A percentile compares a stretch with the other conserved stretches of the same genome.
These are phyloP conservation scores for Aurantiochytrium sp. DNA, from an alignment of 108 stramenopile species.

Conservation along the genomic window DNA sequence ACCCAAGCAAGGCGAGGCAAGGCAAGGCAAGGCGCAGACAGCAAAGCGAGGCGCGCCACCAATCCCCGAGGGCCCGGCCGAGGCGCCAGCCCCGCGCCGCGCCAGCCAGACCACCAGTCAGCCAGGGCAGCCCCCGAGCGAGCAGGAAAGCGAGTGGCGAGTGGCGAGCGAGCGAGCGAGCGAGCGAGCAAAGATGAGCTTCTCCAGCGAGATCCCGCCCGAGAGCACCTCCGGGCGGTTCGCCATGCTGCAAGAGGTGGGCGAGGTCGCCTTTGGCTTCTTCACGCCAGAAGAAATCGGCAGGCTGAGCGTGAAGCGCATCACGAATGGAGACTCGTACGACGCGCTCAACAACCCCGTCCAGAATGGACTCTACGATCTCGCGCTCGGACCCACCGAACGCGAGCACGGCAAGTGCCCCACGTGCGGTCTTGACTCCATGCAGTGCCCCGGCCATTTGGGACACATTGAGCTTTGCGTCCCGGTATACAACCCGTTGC, in stretches of 20 bases:
- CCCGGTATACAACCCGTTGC: conserved; percentile 84
- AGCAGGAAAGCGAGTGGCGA: too few relatives aligned
- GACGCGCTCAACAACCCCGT: conserved; percentile 71
- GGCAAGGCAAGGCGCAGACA: too few relatives aligned
- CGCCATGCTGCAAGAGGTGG: conserved; percentile 39
- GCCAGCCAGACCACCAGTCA: too few relatives aligned
- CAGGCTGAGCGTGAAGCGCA: conserved; percentile 69
- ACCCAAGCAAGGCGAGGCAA: too few relatives aligned
- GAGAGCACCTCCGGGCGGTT: not conserved
- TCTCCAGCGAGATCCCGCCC: conserved; percentile 11
- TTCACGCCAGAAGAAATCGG: conserved; percentile 63
- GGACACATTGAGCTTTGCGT: conserved; percentile 93
- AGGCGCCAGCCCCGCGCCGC: too few relatives aligned
- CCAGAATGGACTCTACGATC: conserved; percentile 38
- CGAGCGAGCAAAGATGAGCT: not conserved
- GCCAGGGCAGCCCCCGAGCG: too few relatives aligned
- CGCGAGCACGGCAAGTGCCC: conserved; percentile 53
- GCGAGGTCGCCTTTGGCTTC: conserved; percentile 44
- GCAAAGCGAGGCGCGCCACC: too few relatives aligned
- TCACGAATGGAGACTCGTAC: conserved; percentile 72
- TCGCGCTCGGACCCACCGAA: not conserved
- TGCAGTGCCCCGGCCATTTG: conserved; percentile 85
- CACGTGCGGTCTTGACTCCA: conserved; percentile 74
- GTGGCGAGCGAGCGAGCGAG: too few relatives aligned
- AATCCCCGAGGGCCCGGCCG: too few relatives aligned